A percentile compares a stretch with the other conserved stretches of the same genome.
Evolutionary conservation across 495 filamentous ascomycete species (phyloP).

Genomic region (Neurospora sp.): DNA sequence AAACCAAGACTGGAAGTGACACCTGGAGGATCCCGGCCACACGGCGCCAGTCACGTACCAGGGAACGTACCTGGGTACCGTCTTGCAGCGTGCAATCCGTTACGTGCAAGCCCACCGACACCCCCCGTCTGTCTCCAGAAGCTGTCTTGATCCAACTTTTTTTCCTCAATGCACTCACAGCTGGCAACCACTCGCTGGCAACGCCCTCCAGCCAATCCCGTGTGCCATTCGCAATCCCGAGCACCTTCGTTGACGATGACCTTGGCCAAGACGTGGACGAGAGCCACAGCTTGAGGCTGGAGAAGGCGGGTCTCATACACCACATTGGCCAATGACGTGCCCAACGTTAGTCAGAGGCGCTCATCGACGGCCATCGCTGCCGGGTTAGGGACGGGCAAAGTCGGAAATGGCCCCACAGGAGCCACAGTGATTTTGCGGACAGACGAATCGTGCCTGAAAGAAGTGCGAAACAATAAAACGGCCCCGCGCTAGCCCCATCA

Average conservation of each 20-base stretch:
- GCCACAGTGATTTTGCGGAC: not conserved
- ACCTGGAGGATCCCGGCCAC: not conserved
- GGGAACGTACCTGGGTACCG: not conserved
- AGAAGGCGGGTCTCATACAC: not conserved
- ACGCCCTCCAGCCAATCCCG: not conserved
- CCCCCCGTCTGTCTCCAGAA: not conserved
- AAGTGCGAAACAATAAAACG: not conserved
- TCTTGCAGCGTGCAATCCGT: not conserved
- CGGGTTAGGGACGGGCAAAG: slow-evolving; percentile 10
- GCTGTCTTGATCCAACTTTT: not conserved
- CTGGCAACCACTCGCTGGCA: not conserved
- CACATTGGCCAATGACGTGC: slow-evolving; percentile 11
- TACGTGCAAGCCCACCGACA: not conserved
- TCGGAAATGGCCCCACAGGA: slow-evolving; percentile 16
- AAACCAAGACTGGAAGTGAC: not conserved
- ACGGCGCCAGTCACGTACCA: not conserved
- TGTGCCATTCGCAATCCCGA: not conserved
- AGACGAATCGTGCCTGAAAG: not conserved
- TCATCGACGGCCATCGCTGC: not conserved
- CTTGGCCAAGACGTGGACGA: slow-evolving; percentile 13
- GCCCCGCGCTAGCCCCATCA: slow-evolving; percentile 3
- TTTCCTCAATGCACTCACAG: not conserved
- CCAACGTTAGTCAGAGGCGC: slow-evolving; percentile 16
- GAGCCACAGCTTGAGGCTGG: slow-evolving; percentile 21
- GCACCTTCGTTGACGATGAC: slow-evolving; percentile 8